Percentiles rank a stretch among this genome's conserved stretches.
Evolutionary conservation across 108 stramenopile genomes (phyloP).

Genomic region (Pseudonitzschia pungens): DNA sequence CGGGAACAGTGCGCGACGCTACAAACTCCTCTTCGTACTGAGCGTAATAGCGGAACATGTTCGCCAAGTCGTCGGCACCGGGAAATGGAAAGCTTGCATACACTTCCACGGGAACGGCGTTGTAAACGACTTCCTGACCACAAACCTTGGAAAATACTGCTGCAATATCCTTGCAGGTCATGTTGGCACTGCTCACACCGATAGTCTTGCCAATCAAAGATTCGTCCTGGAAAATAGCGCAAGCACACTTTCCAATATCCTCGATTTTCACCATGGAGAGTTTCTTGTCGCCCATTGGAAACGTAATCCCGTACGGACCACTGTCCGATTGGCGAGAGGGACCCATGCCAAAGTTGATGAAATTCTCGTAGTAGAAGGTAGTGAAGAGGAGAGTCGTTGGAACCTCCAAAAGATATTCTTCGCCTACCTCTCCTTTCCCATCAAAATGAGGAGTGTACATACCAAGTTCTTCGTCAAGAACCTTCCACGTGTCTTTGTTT

Average conservation of each 20-base stretch:
- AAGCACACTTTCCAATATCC: background rate
- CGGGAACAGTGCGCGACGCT: no score
- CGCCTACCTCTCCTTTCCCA: constrained; percentile 13
- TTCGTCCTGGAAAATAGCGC: background rate
- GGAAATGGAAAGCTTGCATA: no score
- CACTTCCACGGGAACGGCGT: no score
- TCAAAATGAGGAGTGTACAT: constrained; percentile 24
- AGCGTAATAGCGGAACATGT: no score
- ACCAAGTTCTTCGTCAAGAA: background rate
- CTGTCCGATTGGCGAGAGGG: background rate
- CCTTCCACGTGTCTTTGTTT: background rate
- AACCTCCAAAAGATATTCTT: background rate
- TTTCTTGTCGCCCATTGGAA: constrained; percentile 14
- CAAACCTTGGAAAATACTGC: background rate
- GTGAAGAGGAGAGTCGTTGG: background rate
- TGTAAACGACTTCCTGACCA: constrained; percentile 1
- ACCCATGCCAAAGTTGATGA: background rate
- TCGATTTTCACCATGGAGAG: constrained; percentile 3
- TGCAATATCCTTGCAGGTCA: constrained; percentile 13
- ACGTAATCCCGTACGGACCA: background rate
- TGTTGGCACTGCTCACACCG: background rate
- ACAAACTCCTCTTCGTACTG: no score
- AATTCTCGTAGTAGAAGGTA: background rate
- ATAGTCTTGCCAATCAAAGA: background rate
- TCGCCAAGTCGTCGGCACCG: no score